Evolutionary conservation across 805 yeast genomes (phyloP).

Genomic region (Spathaspora sp.): DNA sequence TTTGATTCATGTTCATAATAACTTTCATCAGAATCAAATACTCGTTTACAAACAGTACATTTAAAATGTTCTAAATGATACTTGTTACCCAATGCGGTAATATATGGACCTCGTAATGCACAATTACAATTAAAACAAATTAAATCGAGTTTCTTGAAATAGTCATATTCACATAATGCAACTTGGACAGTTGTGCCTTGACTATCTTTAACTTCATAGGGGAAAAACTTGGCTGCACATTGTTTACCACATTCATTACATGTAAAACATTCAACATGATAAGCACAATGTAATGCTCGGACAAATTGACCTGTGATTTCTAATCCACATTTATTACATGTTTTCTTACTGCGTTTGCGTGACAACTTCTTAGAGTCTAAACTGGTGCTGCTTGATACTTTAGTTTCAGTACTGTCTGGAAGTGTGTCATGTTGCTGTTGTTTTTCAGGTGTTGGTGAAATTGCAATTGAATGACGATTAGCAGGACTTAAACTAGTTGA

Average conservation of each 20-base stretch:
- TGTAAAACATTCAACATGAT: conserved; percentile 82
- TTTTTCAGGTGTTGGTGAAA: conserved; percentile 16
- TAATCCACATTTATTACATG: conserved; percentile 33
- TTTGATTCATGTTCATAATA: conserved; percentile 83
- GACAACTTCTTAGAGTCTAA: background rate
- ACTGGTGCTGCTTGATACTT: no score
- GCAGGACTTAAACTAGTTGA: conserved; percentile 1
- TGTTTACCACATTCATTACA: conserved; percentile 81
- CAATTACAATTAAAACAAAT: conserved; percentile 84
- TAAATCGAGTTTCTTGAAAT: conserved; percentile 77
- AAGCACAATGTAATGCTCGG: conserved; percentile 74
- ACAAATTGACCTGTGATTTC: conserved; percentile 67
- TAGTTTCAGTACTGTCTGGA: no score
- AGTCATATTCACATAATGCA: conserved; percentile 87
- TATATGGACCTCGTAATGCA: conserved; percentile 88
- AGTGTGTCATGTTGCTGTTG: background rate
- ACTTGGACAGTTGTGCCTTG: conserved; percentile 24
- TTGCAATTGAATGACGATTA: conserved; percentile 28
- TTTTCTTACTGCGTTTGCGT: conserved; percentile 16
- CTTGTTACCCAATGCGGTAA: conserved; percentile 87
- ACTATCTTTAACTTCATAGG: conserved; percentile 57
- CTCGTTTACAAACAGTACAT: conserved; percentile 80
- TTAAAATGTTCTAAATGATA: conserved; percentile 95
- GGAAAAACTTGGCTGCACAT: conserved; percentile 86
- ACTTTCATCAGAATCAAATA: conserved; percentile 87